Percentiles rank a stretch among this genome's conserved stretches.
Evolutionary conservation across 2,329 filamentous ascomycete species (phyloP).

Genomic region (Ophiostoma triangulosporum): DNA sequence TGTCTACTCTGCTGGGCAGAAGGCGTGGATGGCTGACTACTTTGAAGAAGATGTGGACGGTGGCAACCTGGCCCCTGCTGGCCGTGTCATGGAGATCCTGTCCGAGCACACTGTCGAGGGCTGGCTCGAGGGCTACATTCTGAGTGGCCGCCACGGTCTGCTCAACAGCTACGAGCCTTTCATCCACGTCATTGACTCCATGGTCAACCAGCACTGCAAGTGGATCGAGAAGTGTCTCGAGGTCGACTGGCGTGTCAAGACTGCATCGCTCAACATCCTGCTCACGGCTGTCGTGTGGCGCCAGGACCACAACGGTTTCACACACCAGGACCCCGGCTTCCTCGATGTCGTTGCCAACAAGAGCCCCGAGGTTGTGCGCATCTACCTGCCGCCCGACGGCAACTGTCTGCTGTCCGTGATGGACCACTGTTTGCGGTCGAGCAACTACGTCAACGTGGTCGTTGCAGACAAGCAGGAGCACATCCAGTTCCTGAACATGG

Average conservation of each 20-base stretch:
- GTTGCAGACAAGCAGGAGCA: constrained; percentile 72
- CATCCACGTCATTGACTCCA: constrained; percentile 71
- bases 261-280: constrained; percentile 67
- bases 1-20: constrained; percentile 62
- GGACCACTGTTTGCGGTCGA: constrained; percentile 59
- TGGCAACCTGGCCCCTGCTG: constrained; percentile 54
- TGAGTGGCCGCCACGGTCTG: constrained; percentile 61
- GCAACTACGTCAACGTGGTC: constrained; percentile 71
- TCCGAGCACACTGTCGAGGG: constrained; percentile 69
- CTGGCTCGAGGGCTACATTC: constrained; percentile 67
- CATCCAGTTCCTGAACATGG: constrained; percentile 61
- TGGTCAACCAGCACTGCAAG: constrained; percentile 77
- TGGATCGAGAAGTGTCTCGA: constrained; percentile 75
- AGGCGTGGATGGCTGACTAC: constrained; percentile 68
- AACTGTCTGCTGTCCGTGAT: constrained; percentile 65
- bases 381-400: constrained; percentile 68
- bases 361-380: constrained; percentile 64
- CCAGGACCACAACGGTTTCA: constrained; percentile 76
- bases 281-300: constrained; percentile 69
- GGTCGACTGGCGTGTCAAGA: constrained; percentile 60
- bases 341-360: constrained; percentile 70
- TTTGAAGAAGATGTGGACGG: constrained; percentile 64
- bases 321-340: constrained; percentile 62
- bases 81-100: constrained; percentile 74
- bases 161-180: constrained; percentile 76